Base-by-base conservation (phyloP, 148 eudicot genomes). In the Euryodendron excelsum region DNA sequence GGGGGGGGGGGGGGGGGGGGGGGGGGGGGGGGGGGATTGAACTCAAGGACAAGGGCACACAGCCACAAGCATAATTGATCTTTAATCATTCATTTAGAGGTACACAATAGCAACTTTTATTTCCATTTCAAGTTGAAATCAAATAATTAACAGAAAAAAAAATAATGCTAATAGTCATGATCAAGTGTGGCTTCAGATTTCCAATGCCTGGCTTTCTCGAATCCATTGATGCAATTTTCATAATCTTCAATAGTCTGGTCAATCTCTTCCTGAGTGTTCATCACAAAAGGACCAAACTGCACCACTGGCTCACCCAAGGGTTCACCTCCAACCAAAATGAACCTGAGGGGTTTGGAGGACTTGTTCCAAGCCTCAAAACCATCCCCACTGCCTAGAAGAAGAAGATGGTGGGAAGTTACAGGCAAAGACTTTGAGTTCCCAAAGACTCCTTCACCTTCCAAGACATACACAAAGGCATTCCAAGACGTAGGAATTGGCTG, bases 371-470 rank as follows among this genome's bases (percentile, higher is more conserved):
- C 94, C 75, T 82, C 74, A 27, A 94, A 64, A 31, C 94, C 92
- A 72, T 94, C 92, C 0, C 98, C 97, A 2, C 61, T 27, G 41
- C 94, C 93, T 8, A 94, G 79, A 2, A 94, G 86, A 17, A 94
- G 88, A 18, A 92, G 81, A 69, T 94, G 83, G 56, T 94, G 98
- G 9, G 92, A 78, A 7, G 83, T 58, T 13, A 75, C 80, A 0
- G 89, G 77, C 5, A 85, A 71, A 1, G 93, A 79, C 45, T 73
- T 85, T 0, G 85, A 66, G n/a, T 70, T 82, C 1, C 97, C 98
- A 18, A 94, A 94, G 3, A 87, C 30, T n/a, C 98, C 98, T 47
- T 94, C 98, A 0, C 98, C 97, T 68, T 94, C 97, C 60, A 94
- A 74, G 17, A 87, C 81, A 33, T 94, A 94, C 0, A 92, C 88